Evolutionary conservation across 495 filamentous ascomycete species (phyloP).

Genomic region (Neurospora tetrasperma): DNA sequence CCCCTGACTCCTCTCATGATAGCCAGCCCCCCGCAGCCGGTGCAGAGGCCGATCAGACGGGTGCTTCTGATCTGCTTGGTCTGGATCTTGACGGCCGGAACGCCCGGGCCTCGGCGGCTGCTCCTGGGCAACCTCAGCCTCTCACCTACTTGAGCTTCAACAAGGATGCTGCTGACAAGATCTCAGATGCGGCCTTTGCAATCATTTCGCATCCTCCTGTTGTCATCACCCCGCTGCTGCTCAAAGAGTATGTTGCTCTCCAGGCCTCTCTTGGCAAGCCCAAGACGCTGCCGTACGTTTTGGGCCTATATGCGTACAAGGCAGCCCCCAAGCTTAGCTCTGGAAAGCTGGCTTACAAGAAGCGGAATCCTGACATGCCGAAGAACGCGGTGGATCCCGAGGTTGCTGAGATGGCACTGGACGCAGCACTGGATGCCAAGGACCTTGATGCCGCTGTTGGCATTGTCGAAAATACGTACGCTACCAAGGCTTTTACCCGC

Average conservation of each 20-base stretch:
- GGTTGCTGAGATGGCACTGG: conserved; percentile 59
- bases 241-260: conserved; percentile 59
- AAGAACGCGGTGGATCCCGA: conserved; percentile 59
- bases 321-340: conserved; percentile 54
- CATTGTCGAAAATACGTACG: conserved; percentile 71
- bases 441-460: conserved; percentile 66
- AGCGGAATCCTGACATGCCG: conserved; percentile 54
- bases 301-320: conserved; percentile 78
- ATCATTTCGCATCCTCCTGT: conserved; percentile 66
- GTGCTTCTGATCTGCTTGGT: conserved; percentile 19
- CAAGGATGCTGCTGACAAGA: conserved; percentile 27
- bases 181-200: conserved; percentile 47
- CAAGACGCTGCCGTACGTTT: conserved; percentile 63
- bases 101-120: conserved; percentile 3
- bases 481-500: conserved; percentile 58
- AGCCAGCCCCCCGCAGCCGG: conserved; percentile 8
- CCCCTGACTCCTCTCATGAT: neutral
- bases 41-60: conserved; percentile 5
- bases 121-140: neutral
- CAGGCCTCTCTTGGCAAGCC: conserved; percentile 62
- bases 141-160: neutral
- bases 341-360: conserved; percentile 46
- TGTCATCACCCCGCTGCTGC: conserved; percentile 64
- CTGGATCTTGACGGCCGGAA: conserved; percentile 15
- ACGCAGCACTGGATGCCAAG: conserved; percentile 63